A percentile compares a stretch with the other conserved stretches of the same genome.
phyloP scores from a whole-genome alignment of 805 yeast species.

The Yarrowia osloensis region DNA sequence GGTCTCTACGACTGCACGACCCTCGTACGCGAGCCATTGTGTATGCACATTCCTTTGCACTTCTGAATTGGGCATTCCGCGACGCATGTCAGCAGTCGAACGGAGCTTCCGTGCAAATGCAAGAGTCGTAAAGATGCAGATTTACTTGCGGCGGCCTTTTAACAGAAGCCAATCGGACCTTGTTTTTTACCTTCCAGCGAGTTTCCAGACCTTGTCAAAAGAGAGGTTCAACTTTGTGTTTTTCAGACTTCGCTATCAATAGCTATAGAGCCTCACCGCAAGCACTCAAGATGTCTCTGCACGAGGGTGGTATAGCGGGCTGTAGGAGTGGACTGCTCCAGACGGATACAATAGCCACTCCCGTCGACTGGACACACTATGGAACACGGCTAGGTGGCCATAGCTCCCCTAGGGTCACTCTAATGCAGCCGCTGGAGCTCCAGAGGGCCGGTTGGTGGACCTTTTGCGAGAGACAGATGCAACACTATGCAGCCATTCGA shows the following conservation, averaged over 20 bases:
- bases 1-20: no score
- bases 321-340: not conserved
- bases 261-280: not conserved
- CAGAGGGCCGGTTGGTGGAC: not conserved
- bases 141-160: not conserved
- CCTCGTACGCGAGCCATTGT: no score
- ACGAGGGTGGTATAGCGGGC: not conserved
- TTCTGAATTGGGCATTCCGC: not conserved
- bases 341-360: not conserved
- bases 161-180: not conserved
- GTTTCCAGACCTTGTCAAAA: not conserved
- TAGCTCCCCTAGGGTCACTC: not conserved
- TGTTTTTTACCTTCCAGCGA: not conserved
- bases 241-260: not conserved
- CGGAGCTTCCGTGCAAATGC: no score
- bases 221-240: not conserved
- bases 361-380: not conserved
- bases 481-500: constrained; percentile 2
- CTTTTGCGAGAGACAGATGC: not conserved
- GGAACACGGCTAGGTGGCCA: not conserved
- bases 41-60: not conserved
- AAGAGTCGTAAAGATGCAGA: not conserved
- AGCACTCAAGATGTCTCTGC: not conserved
- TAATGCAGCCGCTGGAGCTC: not conserved
- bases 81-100: no score